Conservation (phyloP, 257 asterid species). For the Gentiana dahurica region DNA sequence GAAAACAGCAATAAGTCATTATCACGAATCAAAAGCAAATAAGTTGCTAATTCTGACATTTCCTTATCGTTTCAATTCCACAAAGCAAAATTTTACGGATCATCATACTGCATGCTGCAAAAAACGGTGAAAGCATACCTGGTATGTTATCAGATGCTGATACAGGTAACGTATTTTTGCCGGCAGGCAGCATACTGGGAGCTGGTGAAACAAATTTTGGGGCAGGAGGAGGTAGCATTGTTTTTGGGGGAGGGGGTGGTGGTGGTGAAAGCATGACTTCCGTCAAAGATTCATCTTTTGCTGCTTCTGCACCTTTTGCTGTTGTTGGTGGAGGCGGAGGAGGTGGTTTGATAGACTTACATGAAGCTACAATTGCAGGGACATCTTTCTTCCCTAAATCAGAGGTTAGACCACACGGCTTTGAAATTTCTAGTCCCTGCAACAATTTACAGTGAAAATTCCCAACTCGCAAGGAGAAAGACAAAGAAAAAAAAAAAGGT, state of each 20-base stretch:
- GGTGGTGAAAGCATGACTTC: slow-evolving; percentile 18
- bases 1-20: no score
- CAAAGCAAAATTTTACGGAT: no score
- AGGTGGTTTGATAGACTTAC: slow-evolving; percentile 28
- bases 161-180: slow-evolving; percentile 15
- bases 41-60: no score
- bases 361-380: slow-evolving; percentile 23
- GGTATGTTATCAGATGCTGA: slow-evolving; percentile 46
- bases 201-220: slow-evolving; percentile 37
- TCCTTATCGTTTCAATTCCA: no score
- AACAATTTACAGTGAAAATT: slow-evolving; percentile 43
- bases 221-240: slow-evolving; percentile 14
- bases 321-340: no score
- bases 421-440: slow-evolving; percentile 64
- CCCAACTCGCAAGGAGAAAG: slow-evolving; percentile 25
- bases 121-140: slow-evolving; percentile 29
- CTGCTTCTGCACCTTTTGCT: no score
- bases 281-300: neutral
- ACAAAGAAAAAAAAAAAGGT: slow-evolving; percentile 4
- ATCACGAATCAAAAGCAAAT: no score
- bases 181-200: slow-evolving; percentile 21
- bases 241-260: slow-evolving; percentile 34
- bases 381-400: slow-evolving; percentile 48
- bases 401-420: slow-evolving; percentile 60
- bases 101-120: no score